Base-by-base conservation (phyloP, 208 protist species). In the Leishmania gerbilli region DNA sequence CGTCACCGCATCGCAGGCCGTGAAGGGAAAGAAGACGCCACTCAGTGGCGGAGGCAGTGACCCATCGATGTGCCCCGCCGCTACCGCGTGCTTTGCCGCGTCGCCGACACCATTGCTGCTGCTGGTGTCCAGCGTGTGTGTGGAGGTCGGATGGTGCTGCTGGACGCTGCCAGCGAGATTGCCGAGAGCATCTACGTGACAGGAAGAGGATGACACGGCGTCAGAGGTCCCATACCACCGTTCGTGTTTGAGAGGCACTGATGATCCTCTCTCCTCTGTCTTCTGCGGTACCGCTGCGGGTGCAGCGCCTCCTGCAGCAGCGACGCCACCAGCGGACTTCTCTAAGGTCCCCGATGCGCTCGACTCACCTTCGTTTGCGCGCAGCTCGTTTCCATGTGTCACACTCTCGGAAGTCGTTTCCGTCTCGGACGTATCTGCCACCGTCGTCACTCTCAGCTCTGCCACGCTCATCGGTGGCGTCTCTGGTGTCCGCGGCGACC, bases 401-500 rank as follows among this genome's bases (percentile, higher is more conserved):
- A n/a, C 24, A 74, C 69, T 34, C 40, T 74, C 45, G 45, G 9
- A 53, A 1, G 27, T 74, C 13, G 40, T 34, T 19, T 74, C 40
- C 27, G 47, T 17, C 9, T 7, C 21, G 9, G 24, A 11, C 24
- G n/a, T 49, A 51, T 27, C n/a, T 24, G 40, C 65, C 19, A 42
- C 65, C 19, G 17, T 0, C 31, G 58, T 56, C 34, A n/a, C 19
- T 40, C 55, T 42, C 37, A 64, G n/a, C 68, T 79, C 76, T 2
- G 11, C 45, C 13, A 71, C 31, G 17, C 55, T 58, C 40, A 87
- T 64, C 21, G 77, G 80, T 4, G 79, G 53, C 47, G 80, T 68
- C 77, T 84, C 84, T 21, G 84, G 84, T 31, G 80, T 87, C n/a
- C 72, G 76, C 53, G 84, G 80, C 11, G 84, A 84, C 84, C 84